Base-by-base conservation (phyloP, 768 basidiomycete genomes). In the Suillus alpinus region DNA sequence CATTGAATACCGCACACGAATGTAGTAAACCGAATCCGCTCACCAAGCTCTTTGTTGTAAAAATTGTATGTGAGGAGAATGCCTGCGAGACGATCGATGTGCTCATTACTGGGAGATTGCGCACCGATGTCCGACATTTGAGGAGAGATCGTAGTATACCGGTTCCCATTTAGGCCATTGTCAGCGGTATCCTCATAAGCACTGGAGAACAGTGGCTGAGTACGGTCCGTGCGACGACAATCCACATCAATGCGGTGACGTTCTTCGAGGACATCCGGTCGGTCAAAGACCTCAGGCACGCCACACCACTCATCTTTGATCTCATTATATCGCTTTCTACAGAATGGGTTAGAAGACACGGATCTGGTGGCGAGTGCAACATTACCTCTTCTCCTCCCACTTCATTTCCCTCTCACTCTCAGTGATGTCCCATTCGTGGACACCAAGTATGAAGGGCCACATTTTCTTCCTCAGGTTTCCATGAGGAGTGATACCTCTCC, bases 191-290 rank as follows among this genome's bases (percentile, higher is more conserved):
- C 72, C 31, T 74, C 61, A 31, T 75, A 66, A 72, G 77, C 75
- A 29, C 77, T 78, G 3, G 88, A 84, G 68, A 97, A 98, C 58
- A 98, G 80, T 6, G 92, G 87, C 66, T 98, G 96, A n/a, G 83
- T 89, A 40, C 97, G 83, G 73, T 99, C 97, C 23, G 97, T 99
- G 31, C 97, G 84, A 60, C 95, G 88, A 68, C 97, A 98, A 70
- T 98, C 97, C 59, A 99, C 97, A 68, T 98, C 93, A 66, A 94
- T 94, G 29, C 93, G 86, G 75, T 94, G 93, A n/a, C 91, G 86
- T 71, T 94, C 93, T 76, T 99, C 96, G 36, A 92, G 72, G 56
- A 92, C 83, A 68, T 92, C 91, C 61, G 84, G 82, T 53, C 88
- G 83, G 67, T 89, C 88, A 70, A 90, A 94, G 10, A 93, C 87